Evolutionary conservation across 225 moss, liverwort and hornwort species (phyloP).

Genomic region (Straminergon stramineum): DNA sequence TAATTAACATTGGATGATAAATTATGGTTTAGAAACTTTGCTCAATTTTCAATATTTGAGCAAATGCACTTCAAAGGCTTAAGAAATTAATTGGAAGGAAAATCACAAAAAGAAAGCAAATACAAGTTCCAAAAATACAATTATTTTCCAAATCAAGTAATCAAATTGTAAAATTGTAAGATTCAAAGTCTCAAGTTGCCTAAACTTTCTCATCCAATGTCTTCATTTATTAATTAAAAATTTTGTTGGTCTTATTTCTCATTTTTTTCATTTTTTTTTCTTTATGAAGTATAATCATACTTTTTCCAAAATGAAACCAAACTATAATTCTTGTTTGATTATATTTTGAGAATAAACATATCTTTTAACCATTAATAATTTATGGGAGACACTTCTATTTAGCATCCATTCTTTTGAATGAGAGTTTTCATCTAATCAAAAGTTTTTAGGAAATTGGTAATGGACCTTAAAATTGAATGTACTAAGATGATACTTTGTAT

Average conservation of each 20-base stretch:
- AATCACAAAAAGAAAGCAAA: not conserved
- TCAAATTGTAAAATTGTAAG: not conserved
- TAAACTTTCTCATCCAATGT: not conserved
- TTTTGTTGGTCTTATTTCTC: not conserved
- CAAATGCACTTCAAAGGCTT: not conserved
- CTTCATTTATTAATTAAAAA: not conserved
- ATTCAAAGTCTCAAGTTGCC: not conserved
- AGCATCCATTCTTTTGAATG: not conserved
- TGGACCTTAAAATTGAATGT: not conserved
- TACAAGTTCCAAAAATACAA: too few relatives aligned
- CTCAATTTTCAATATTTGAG: not conserved
- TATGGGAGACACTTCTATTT: not conserved
- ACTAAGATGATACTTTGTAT: not conserved
- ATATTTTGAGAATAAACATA: not conserved
- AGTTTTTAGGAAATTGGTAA: not conserved
- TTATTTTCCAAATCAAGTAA: not conserved
- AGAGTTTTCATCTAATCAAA: not conserved
- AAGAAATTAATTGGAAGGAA: not conserved
- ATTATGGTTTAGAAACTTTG: not conserved
- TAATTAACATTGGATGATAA: not conserved
- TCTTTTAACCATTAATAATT: not conserved
- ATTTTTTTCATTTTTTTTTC: not conserved
- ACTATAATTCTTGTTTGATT: rapidly evolving
- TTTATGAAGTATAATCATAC: too few relatives aligned
- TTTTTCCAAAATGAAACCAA: not conserved